phyloP scores from a whole-genome alignment of 192 early-diverging fungal species.

The Hyaloraphidium curvatum region DNA sequence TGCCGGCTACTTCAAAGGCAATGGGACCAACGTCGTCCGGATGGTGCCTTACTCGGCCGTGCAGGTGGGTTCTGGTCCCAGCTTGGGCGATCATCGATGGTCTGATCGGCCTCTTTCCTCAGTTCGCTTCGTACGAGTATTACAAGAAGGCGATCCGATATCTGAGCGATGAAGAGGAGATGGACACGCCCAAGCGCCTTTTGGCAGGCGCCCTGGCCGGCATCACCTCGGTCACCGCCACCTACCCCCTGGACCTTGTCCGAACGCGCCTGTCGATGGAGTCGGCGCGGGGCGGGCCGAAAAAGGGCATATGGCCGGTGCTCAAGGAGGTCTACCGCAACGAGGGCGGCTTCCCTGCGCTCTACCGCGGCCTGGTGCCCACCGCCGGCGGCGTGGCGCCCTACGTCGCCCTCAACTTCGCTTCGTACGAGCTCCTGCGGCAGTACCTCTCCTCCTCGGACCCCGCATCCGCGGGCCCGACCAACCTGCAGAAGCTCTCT shows the following conservation, averaged over 20 bases:
- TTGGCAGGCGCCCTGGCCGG: conserved; percentile 55
- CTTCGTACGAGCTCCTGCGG: conserved; percentile 58
- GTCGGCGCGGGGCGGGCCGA: conserved; percentile 35
- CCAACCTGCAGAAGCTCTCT: conserved; percentile 37
- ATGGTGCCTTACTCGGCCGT: conserved; percentile 67
- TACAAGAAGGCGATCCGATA: too few species aligned
- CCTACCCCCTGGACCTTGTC: conserved; percentile 61
- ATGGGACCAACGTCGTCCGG: conserved; percentile 67
- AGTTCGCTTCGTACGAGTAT: too few species aligned
- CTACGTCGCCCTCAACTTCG: conserved; percentile 66
- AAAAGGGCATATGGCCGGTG: conserved; percentile 43
- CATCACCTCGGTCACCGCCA: conserved; percentile 52
- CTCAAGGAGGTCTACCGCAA: conserved; percentile 39
- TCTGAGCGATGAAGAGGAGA: too few species aligned
- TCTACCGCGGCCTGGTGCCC: conserved; percentile 52
- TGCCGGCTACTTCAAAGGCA: conserved; percentile 52
- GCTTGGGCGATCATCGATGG: too few species aligned
- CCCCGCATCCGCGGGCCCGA: conserved; percentile 29
- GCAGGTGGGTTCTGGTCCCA: too few species aligned
- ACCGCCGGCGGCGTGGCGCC: conserved; percentile 58
- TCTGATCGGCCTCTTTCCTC: too few species aligned
- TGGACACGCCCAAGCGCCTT: conserved; percentile 49
- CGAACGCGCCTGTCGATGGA: conserved; percentile 57
- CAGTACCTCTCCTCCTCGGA: conserved; percentile 49
- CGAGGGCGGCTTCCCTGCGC: conserved; percentile 52